Base-by-base conservation (phyloP, 768 basidiomycete species). In the Mycena belliarum region DNA sequence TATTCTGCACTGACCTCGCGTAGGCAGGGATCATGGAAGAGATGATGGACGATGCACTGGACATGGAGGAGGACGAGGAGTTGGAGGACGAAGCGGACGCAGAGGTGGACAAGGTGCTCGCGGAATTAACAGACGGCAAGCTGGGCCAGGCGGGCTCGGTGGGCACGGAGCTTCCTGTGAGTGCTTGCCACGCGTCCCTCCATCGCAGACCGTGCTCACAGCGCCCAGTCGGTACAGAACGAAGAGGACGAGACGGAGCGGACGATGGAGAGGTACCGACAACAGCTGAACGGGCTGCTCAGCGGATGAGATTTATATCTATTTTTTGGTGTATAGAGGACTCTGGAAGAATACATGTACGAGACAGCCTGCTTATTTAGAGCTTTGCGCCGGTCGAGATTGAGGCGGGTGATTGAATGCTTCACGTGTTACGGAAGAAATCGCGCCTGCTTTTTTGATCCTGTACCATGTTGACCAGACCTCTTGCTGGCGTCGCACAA, bases 11-110 rank as follows among this genome's bases (percentile, higher is more conserved):
- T 57, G 43, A 62, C 20, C 10, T 24, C 35, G 4, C 48, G 20
- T 52, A 98, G 95, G 94, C 95, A 32, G 97, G 97, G 2, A 92
- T 99, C 60, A 87, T 98, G 85, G 92, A 94, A 65, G 97, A 99
- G 71, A 98, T 98, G 97, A 75, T 99, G 51, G 94, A 95, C 59
- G 95, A 97, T 65, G 92, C 87, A 42, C 76, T 99, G 24, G 89
- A 94, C 45, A 79, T 94, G 72, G 93, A 95, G 5, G 94, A 96
- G 46, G 95, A 97, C 42, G 95, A 96, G 61, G 96, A 95, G 65
- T 72, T 98, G 28, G 92, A 94, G 66, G 95, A 95, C 64, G 97
- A 99, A 73, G 97, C 97, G 5, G 95, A 98, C 66, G 93, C 86
- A 12, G 97, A 99, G 70, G 93, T 99, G 11, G 97, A 99, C 69